These are phyloP conservation scores for Amanita thiersii DNA, from an alignment of 768 basidiomycete genomes.

Conservation along the genomic window DNA sequence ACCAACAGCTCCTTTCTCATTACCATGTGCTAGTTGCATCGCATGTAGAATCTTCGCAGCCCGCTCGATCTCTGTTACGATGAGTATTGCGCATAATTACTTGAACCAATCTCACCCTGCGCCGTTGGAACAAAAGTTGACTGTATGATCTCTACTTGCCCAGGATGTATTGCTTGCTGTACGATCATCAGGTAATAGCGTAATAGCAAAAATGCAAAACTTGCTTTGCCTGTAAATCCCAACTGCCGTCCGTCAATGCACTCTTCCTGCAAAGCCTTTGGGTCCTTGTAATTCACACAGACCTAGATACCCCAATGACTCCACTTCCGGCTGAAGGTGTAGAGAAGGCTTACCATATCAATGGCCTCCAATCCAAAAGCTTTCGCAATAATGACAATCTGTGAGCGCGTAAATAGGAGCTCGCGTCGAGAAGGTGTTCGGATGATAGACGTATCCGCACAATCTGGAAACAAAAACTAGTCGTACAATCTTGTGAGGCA, in stretches of 20 bases:
- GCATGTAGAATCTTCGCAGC: slow-evolving; percentile 64
- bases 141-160: slow-evolving; percentile 73
- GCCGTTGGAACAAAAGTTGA: slow-evolving; percentile 68
- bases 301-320: slow-evolving; percentile 39
- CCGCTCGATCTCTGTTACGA: slow-evolving; percentile 56
- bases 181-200: background rate
- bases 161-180: slow-evolving; percentile 93
- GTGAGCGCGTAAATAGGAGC: slow-evolving; percentile 76
- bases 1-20: slow-evolving; percentile 61
- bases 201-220: background rate
- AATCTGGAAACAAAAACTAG: slow-evolving; percentile 45
- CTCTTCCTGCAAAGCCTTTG: slow-evolving; percentile 59
- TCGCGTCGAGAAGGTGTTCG: slow-evolving; percentile 71
- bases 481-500: slow-evolving; percentile 5
- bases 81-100: background rate
- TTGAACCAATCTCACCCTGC: slow-evolving; percentile 37
- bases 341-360: slow-evolving; percentile 62
- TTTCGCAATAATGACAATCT: slow-evolving; percentile 74
- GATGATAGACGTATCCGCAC: slow-evolving; percentile 80
- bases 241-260: slow-evolving; percentile 70
- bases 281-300: slow-evolving; percentile 81
- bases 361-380: slow-evolving; percentile 80
- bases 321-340: too few species aligned
- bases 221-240: slow-evolving; percentile 89
- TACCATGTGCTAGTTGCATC: slow-evolving; percentile 52